Base-by-base conservation (phyloP, 805 yeast species). In the Crinitomyces ghanaensis region DNA sequence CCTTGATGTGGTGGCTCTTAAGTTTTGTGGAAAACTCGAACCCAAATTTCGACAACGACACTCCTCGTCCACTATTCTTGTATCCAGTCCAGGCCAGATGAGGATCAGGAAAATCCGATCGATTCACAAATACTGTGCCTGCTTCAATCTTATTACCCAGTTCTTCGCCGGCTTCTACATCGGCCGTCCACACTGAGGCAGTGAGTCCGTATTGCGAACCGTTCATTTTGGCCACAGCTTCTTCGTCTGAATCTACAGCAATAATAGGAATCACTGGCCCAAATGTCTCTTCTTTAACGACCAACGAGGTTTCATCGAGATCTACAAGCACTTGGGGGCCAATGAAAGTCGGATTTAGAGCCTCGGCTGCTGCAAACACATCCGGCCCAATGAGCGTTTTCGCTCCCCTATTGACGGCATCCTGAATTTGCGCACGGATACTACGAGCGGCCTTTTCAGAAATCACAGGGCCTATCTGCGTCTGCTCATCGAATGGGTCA, bases 261-360 rank as follows among this genome's bases (percentile, higher is more conserved):
- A 77, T 62, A 36, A 81, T 69, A 26, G 91, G 75, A 42, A 79
- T 74, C 40, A 84, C 83, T 16, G 95, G 95, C 39, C 95, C 95
- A 49, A 84, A 84, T 45, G 85, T 80, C 64, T 84, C 95, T 50
- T 81, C 93, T 46, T 64, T 66, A 40, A 79, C 82, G 49, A 84
- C 69, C 47, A 63, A 30, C 26, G 18, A n/a, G 46, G 70, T 60
- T 50, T 74, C 79, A 12, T 65, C 68, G 43, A 82, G 83, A 51
- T 79, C 83, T 43, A 76, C 77, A 50, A 83, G 77, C 45, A 84
- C 70, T 32, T 93, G 82, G 54, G 94, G 94, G 38, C 67, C 67
- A 33, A 80, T 65, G 50, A 63, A 80, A 50, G 63, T 76, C 1
- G 85, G 85, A 37, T 74, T 79, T 80, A 39, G 84, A 77, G 59